Evolutionary conservation across 345 rosid species (phyloP), one percentile per base, ranked within the genome.

Genomic region (Hibiscus mutabilis): DNA sequence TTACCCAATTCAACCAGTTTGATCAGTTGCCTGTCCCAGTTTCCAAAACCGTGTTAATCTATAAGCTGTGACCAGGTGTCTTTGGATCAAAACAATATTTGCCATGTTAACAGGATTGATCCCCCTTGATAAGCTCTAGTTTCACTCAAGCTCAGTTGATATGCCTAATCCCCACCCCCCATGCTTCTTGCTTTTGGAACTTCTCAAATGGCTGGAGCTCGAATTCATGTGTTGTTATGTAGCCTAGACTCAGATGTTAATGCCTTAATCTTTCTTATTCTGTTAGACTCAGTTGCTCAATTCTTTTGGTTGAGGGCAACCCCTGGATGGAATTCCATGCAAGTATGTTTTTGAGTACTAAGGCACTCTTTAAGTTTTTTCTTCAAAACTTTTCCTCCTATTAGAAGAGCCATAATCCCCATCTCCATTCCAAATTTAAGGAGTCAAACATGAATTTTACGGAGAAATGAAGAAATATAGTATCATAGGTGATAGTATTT

Each of bases 141-240:
- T 35, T 35, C 15, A 35, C 66, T 35, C 7, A 0, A 62, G 16
- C 47, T 61, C 49, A 35, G n/a, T 18, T 63, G 16, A 18, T 63
- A 19, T 35, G 49, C 49, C 49, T 37, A 62, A 18, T 37, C 18
- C 37, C 1, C 15, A 2, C 2, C 3, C 14, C 5, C 15, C 10
- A 18, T 63, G 67, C 67, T 63, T 63, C 65, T 37, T 18, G 25
- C 67, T 63, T 63, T 35, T 18, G 9, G 67, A 37, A 63, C 16
- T 63, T 63, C 27, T 63, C 67, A 63, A 35, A 62, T 4, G 25
- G 18, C 52, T 65, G 44, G 2, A 19, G 52, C n/a, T 22, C 11
- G 1, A 22, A 21, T 22, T 42, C 55, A 65, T 42, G 42, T 37
- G 42, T 15, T 65, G 31, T 65, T 44, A 65, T 64, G n/a, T 40